Conservation (phyloP, 192 early-diverging fungal species). For the Gryganskiella cystojenkinii region DNA sequence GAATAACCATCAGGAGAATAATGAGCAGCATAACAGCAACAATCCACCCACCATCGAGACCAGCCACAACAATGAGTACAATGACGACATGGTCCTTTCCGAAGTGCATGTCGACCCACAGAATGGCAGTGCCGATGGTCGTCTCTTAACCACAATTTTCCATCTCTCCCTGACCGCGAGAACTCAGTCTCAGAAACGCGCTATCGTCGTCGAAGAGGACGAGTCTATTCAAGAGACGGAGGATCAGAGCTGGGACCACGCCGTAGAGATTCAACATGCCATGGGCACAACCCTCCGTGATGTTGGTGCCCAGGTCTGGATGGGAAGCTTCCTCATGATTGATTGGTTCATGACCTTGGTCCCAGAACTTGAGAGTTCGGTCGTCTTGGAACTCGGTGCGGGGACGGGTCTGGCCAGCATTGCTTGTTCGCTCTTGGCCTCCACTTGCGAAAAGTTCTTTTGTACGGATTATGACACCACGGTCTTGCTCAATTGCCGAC, state of each 20-base stretch:
- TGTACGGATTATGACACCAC: conserved; percentile 34
- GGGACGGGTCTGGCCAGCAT: conserved; percentile 46
- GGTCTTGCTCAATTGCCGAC: conserved; percentile 26
- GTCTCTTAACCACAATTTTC: conserved; percentile 13
- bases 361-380: conserved; percentile 1
- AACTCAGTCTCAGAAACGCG: not conserved
- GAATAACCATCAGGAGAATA: not conserved
- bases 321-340: conserved; percentile 39
- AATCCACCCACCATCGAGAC: not conserved
- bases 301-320: conserved; percentile 49
- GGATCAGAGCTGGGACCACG: conserved; percentile 18
- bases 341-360: conserved; percentile 26
- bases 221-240: not conserved
- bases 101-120: conserved; percentile 42
- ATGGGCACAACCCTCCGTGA: conserved; percentile 34
- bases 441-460: conserved; percentile 6
- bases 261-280: conserved; percentile 27
- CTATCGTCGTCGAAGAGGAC: not conserved
- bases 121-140: conserved; percentile 35
- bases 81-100: conserved; percentile 35
- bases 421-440: conserved; percentile 1
- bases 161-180: not conserved
- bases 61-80: not conserved
- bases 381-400: conserved; percentile 25
- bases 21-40: not conserved